These are phyloP conservation scores for Xylaria sp. DNA, from an alignment of 495 filamentous ascomycete genomes.

Conservation along the genomic window DNA sequence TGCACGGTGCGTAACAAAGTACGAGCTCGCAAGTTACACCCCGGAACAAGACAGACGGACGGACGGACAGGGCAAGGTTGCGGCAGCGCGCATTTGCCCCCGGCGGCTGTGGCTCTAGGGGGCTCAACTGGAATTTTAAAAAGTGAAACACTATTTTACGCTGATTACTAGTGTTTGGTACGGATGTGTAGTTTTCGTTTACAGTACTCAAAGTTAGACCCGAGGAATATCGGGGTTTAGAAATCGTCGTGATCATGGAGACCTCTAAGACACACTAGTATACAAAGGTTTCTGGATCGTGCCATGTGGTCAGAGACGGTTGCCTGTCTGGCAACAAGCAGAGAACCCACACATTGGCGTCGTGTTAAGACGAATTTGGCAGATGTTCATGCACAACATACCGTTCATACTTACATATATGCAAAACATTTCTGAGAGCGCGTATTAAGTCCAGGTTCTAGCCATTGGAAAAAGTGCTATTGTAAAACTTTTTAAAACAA, in stretches of 20 bases:
- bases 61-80: not conserved
- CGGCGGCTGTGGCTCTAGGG: not conserved
- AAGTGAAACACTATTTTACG: not conserved
- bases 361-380: not conserved
- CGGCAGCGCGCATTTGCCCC: not conserved
- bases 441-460: not conserved
- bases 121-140: not conserved
- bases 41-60: no score
- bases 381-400: slow-evolving; percentile 25
- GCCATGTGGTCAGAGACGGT: not conserved
- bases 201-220: no score
- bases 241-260: not conserved
- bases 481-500: no score
- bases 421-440: not conserved
- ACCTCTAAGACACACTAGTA: not conserved
- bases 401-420: no score
- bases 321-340: not conserved
- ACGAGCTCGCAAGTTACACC: not conserved
- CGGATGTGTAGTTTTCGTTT: not conserved
- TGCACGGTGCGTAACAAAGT: slow-evolving; percentile 6
- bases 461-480: not conserved
- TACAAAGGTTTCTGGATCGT: not conserved
- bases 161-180: slow-evolving; percentile 7
- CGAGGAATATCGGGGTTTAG: not conserved
- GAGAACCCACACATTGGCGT: not conserved